These are phyloP conservation scores for Fonsecaea pugnacius DNA, from an alignment of 2,329 filamentous ascomycete genomes.

Conservation along the genomic window DNA sequence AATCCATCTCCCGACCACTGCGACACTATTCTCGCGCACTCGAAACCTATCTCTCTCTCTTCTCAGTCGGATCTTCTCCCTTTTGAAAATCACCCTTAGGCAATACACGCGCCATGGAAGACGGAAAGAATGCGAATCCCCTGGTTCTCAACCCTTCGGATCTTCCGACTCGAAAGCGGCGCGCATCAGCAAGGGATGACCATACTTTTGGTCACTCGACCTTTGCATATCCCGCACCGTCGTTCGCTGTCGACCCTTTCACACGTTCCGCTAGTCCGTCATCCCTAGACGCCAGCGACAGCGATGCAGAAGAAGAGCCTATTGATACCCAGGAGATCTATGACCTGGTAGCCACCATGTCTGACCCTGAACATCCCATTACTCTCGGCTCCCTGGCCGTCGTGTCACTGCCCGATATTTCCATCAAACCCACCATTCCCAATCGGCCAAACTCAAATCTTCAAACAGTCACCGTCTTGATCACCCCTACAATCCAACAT, in stretches of 20 bases:
- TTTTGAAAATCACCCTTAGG: neutral
- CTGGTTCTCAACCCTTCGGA: conserved; percentile 87
- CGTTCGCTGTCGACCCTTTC: conserved; percentile 56
- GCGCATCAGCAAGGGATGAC: conserved; percentile 50
- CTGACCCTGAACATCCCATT: conserved; percentile 93
- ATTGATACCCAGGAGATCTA: conserved; percentile 98
- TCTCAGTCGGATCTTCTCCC: neutral
- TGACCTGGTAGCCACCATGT: conserved; percentile 91
- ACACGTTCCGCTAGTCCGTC: conserved; percentile 41
- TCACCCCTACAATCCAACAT: conserved; percentile 96
- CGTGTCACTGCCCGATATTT: conserved; percentile 93
- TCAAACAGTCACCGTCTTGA: conserved; percentile 78
- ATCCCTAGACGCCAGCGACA: conserved; percentile 49
- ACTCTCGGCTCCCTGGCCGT: conserved; percentile 92
- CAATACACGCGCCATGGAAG: conserved; percentile 30
- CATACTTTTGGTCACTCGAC: conserved; percentile 44
- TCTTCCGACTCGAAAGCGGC: conserved; percentile 75
- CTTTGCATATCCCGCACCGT: conserved; percentile 59
- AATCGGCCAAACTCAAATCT: conserved; percentile 62
- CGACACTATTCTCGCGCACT: neutral
- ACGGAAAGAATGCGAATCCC: conserved; percentile 76
- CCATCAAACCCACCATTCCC: conserved; percentile 71
- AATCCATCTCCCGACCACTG: neutral
- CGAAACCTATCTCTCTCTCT: neutral
- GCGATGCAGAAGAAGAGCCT: conserved; percentile 71